Evolutionary conservation across 2,329 filamentous ascomycete genomes (phyloP).

Genomic region (Bipolaris zeicola): DNA sequence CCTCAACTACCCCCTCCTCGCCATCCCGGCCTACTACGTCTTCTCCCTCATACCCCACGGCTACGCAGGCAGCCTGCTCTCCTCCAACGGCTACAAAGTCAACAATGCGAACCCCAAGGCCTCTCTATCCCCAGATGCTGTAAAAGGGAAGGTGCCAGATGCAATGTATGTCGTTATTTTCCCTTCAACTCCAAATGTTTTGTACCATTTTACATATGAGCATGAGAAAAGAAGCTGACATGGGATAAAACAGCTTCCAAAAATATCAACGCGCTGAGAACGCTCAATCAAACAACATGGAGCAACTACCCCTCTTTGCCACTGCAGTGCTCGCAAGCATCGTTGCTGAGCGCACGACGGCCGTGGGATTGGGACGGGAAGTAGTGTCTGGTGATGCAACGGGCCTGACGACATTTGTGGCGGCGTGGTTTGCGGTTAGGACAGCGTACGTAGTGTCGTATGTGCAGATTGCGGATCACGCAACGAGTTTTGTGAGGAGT

Average conservation of each 20-base stretch:
- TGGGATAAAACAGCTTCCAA: constrained; percentile 15
- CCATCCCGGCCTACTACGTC: constrained; percentile 36
- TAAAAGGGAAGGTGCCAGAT: constrained; percentile 35
- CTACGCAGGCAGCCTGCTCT: constrained; percentile 25
- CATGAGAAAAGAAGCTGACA: not conserved
- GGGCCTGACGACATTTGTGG: constrained; percentile 28
- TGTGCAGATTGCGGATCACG: constrained; percentile 25
- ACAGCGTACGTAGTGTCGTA: constrained; percentile 29
- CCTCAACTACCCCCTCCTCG: constrained; percentile 34
- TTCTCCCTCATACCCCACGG: constrained; percentile 30
- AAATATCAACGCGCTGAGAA: constrained; percentile 38
- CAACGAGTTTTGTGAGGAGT: constrained; percentile 29
- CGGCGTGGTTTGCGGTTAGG: constrained; percentile 25
- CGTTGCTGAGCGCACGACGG: constrained; percentile 29
- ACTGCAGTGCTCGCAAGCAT: constrained; percentile 31
- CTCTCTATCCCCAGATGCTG: constrained; percentile 23
- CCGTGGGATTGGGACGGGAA: constrained; percentile 17
- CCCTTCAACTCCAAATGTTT: too few relatives aligned
- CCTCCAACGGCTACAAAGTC: constrained; percentile 24
- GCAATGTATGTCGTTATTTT: constrained; percentile 14
- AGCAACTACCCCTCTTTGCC: constrained; percentile 35
- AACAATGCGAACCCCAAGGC: constrained; percentile 37
- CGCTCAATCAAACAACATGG: constrained; percentile 32
- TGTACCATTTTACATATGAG: too few relatives aligned
- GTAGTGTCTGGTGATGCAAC: constrained; percentile 22